phyloP scores from a whole-genome alignment of 2,329 filamentous ascomycete genomes.

The Neofusicoccum ribis region DNA sequence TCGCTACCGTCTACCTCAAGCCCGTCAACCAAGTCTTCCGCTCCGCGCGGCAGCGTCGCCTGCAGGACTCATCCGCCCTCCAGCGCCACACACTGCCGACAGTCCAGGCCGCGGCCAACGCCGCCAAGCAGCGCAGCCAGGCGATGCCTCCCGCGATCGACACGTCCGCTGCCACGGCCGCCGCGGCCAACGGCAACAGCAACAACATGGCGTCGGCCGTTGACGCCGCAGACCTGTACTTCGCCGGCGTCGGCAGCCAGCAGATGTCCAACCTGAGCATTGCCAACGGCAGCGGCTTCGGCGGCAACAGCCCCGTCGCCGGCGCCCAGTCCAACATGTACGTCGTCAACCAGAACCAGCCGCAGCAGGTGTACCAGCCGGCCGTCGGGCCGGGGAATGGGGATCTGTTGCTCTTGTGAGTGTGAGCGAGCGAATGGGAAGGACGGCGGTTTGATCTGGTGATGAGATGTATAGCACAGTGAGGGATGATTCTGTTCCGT shows the following conservation, averaged over 20 bases:
- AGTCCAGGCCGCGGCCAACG: slow-evolving; percentile 48
- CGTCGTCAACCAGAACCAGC: slow-evolving; percentile 80
- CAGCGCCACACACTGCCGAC: slow-evolving; percentile 70
- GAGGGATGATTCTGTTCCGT: too few species aligned
- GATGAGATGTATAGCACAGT: neutral
- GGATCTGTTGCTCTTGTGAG: slow-evolving; percentile 67
- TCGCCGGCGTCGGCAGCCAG: slow-evolving; percentile 73
- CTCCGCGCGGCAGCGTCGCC: slow-evolving; percentile 74
- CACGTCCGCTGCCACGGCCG: neutral
- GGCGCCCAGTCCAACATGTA: slow-evolving; percentile 50
- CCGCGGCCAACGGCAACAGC: slow-evolving; percentile 16
- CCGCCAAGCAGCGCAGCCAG: slow-evolving; percentile 29
- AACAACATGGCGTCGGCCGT: slow-evolving; percentile 69
- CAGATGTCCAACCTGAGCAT: slow-evolving; percentile 71
- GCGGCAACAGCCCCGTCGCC: slow-evolving; percentile 23
- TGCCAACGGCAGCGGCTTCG: slow-evolving; percentile 51
- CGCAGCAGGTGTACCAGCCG: slow-evolving; percentile 73
- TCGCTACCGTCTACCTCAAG: slow-evolving; percentile 97
- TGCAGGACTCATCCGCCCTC: slow-evolving; percentile 81
- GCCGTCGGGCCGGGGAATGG: slow-evolving; percentile 66
- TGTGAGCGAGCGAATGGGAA: neutral
- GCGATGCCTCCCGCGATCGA: slow-evolving; percentile 26
- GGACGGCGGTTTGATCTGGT: neutral
- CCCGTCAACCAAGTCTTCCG: slow-evolving; percentile 97
- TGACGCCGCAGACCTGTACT: slow-evolving; percentile 86